Conservation (phyloP, 306 rosid genomes). For the Carpinus fangiana region DNA sequence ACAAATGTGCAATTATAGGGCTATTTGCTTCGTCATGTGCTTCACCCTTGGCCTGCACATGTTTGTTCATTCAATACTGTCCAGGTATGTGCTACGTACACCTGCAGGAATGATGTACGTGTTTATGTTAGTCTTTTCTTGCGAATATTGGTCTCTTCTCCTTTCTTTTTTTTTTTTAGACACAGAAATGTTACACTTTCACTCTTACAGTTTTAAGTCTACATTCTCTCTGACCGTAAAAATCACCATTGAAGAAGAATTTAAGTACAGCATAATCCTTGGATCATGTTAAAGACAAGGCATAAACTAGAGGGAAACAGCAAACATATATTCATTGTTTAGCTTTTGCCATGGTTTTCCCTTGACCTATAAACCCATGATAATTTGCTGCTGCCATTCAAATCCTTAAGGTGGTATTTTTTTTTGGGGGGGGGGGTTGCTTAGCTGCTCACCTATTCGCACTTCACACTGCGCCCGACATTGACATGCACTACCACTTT, state of each 20-base stretch:
- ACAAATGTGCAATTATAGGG: neutral
- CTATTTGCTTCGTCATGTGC: neutral
- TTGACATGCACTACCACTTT: slow-evolving; percentile 16
- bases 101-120: too few relatives aligned
- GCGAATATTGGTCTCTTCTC: too few relatives aligned
- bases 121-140: too few relatives aligned
- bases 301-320: too few relatives aligned
- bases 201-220: too few relatives aligned
- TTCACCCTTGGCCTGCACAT: neutral
- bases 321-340: neutral
- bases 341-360: neutral
- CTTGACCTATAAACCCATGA: neutral
- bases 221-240: too few relatives aligned
- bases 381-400: neutral
- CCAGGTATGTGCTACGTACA: neutral
- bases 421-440: neutral
- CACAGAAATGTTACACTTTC: too few relatives aligned
- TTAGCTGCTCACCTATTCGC: neutral
- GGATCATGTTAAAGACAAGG: too few relatives aligned
- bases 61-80: neutral
- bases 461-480: slow-evolving; percentile 13
- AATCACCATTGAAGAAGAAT: too few relatives aligned
- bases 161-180: too few relatives aligned
- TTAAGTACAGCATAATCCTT: too few relatives aligned
- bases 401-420: neutral